Conservation (phyloP, 179 eudicot genomes). For the Kewa caespitosa region DNA sequence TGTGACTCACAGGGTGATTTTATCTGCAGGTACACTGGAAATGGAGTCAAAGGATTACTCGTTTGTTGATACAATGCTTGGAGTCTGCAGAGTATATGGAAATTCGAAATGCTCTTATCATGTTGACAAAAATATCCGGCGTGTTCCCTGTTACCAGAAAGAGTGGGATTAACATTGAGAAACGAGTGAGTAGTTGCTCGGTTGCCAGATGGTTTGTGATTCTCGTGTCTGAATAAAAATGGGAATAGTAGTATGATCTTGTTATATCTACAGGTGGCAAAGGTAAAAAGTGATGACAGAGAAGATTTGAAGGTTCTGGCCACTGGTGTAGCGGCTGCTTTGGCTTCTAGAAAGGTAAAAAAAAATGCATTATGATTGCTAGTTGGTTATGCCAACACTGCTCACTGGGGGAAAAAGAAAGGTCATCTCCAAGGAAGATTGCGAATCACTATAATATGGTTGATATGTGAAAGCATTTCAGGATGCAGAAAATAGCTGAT, state of each 20-base stretch:
- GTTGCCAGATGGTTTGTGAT: neutral
- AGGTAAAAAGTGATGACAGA: conserved; percentile 93
- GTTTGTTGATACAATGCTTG: conserved; percentile 88
- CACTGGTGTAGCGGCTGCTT: conserved; percentile 96
- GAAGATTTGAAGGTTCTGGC: conserved; percentile 98
- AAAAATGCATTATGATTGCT: neutral
- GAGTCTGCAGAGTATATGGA: conserved; percentile 98
- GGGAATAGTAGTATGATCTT: neutral
- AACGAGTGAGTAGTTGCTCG: conserved; percentile 54
- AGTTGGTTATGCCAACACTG: neutral
- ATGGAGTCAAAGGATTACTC: conserved; percentile 96
- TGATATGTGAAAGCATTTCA: neutral
- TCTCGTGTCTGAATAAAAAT: neutral
- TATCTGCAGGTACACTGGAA: conserved; percentile 90
- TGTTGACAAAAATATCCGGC: conserved; percentile 84
- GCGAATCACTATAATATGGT: neutral
- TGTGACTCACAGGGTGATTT: conserved; percentile 8
- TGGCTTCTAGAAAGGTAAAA: conserved; percentile 92
- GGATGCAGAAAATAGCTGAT: neutral
- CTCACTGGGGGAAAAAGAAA: too few species aligned
- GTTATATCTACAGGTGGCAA: conserved; percentile 62
- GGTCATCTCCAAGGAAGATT: neutral
- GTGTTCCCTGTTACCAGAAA: conserved; percentile 96
- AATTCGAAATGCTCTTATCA: conserved; percentile 84
- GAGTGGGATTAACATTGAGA: conserved; percentile 97